Evolutionary conservation across 31 red algal genomes (phyloP).

Genomic region (Asparagopsis taxiformis): DNA sequence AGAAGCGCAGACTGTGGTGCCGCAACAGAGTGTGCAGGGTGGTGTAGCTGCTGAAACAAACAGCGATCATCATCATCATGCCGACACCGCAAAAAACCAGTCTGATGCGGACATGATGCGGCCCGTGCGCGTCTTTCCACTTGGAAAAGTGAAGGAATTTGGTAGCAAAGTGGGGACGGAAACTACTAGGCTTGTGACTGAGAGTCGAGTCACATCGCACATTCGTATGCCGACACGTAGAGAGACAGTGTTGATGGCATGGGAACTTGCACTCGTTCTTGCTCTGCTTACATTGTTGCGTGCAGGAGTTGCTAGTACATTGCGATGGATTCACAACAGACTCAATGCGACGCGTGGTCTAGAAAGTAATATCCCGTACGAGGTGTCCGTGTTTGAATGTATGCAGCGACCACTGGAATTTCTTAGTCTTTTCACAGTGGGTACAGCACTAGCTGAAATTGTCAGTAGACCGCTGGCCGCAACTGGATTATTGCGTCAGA

Average conservation of each 20-base stretch:
- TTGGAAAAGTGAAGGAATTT: background rate
- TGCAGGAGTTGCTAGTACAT: conserved; percentile 75
- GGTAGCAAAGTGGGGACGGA: conserved; percentile 2
- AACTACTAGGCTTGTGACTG: background rate
- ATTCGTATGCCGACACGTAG: conserved; percentile 44
- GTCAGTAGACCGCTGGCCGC: conserved; percentile 87
- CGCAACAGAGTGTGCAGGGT: no score
- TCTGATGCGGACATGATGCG: background rate
- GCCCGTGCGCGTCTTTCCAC: background rate
- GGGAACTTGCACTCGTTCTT: conserved; percentile 57
- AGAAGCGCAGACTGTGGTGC: no score
- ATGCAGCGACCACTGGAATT: conserved; percentile 98
- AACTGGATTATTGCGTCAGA: conserved; percentile 76
- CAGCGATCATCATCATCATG: no score
- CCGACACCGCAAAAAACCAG: no score
- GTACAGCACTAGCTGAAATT: conserved; percentile 87
- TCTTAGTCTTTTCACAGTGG: conserved; percentile 85
- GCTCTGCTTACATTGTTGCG: conserved; percentile 83
- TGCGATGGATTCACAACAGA: conserved; percentile 87
- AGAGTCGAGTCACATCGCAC: background rate
- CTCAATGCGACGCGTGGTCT: conserved; percentile 64
- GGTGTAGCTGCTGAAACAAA: no score
- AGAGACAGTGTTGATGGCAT: conserved; percentile 55
- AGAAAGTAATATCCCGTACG: conserved; percentile 77
- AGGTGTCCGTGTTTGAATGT: conserved; percentile 90